Evolutionary conservation across 495 filamentous ascomycete species (phyloP).

Genomic region (Hypoxylon intermedium): DNA sequence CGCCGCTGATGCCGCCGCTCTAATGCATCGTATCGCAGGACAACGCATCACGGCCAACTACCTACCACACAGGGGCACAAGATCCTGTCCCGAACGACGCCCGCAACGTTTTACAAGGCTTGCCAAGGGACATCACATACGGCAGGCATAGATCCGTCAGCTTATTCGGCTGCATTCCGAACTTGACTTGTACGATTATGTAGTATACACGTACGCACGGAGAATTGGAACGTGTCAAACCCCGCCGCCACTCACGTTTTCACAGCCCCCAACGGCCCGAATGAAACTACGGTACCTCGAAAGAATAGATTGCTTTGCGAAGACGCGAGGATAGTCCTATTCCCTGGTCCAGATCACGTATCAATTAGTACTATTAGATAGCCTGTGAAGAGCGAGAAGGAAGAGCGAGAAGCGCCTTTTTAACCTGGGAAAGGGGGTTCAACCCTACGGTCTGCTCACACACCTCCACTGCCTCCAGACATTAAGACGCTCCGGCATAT

Average conservation of each 20-base stretch:
- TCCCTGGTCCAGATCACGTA: too few relatives aligned
- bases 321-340: too few relatives aligned
- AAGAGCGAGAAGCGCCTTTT: neutral
- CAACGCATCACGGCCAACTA: too few relatives aligned
- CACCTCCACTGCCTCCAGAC: neutral
- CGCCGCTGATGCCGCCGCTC: too few relatives aligned
- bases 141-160: neutral
- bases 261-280: neutral
- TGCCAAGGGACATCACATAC: neutral
- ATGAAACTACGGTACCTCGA: neutral
- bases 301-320: neutral
- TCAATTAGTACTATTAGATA: too few relatives aligned
- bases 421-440: neutral
- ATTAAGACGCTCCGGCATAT: neutral
- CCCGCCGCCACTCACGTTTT: neutral
- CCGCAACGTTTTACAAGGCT: constrained; percentile 7
- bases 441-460: too few relatives aligned
- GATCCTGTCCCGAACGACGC: constrained; percentile 13
- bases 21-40: too few relatives aligned
- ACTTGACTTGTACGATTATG: too few relatives aligned
- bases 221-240: neutral
- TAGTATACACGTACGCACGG: neutral
- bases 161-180: neutral
- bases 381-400: neutral
- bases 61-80: too few relatives aligned